phyloP scores from a whole-genome alignment of 371 early-diverging fungal genomes.

The Mortierella sp. region DNA sequence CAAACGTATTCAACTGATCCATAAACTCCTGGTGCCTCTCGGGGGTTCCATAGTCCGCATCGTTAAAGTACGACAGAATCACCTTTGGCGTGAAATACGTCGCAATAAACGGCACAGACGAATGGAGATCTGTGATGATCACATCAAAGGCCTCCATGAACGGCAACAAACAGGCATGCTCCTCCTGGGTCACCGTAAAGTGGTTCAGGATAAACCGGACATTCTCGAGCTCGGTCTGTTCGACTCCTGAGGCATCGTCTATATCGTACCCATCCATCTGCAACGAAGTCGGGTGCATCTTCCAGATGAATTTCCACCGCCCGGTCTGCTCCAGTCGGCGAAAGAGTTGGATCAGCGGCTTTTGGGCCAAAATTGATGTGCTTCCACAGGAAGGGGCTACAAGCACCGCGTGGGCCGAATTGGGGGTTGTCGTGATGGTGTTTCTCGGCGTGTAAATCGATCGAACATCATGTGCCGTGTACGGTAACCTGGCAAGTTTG shows the following conservation, averaged over 20 bases:
- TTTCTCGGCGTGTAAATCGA: conserved; percentile 13
- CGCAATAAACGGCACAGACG: conserved; percentile 58
- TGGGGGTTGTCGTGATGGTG: background rate
- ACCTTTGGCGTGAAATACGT: conserved; percentile 58
- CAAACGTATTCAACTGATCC: conserved; percentile 49
- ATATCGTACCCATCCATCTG: conserved; percentile 30
- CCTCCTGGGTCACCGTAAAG: conserved; percentile 48
- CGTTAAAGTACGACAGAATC: conserved; percentile 55
- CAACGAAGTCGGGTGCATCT: conserved; percentile 54
- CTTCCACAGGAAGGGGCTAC: conserved; percentile 53
- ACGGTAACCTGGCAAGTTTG: conserved; percentile 34
- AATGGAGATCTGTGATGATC: conserved; percentile 56
- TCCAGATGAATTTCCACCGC: conserved; percentile 55
- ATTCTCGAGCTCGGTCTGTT: conserved; percentile 48
- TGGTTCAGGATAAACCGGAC: conserved; percentile 46
- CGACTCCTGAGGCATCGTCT: conserved; percentile 21
- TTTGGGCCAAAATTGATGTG: conserved; percentile 48
- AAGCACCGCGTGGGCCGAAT: conserved; percentile 22
- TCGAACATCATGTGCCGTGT: conserved; percentile 42
- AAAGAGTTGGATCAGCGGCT: conserved; percentile 49
- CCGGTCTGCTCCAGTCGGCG: conserved; percentile 52
- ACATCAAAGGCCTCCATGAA: conserved; percentile 58
- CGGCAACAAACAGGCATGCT: conserved; percentile 54
- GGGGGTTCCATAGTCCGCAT: conserved; percentile 56
- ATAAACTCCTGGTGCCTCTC: conserved; percentile 54